phyloP scores from a whole-genome alignment of 2,329 filamentous ascomycete genomes.

The Botrytis aclada region DNA sequence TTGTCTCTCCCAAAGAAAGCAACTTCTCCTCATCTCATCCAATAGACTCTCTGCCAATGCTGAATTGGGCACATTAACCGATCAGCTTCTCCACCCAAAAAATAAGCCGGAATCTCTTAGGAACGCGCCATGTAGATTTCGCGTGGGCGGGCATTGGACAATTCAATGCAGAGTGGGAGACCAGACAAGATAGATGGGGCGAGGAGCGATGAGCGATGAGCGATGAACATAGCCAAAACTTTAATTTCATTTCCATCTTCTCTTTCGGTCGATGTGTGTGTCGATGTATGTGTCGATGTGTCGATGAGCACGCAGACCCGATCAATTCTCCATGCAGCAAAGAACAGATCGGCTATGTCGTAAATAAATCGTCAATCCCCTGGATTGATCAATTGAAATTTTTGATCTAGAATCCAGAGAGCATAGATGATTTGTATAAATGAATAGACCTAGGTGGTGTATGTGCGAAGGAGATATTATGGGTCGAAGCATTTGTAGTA shows the following conservation, averaged over 20 bases:
- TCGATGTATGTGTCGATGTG: no score
- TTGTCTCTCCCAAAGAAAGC: background rate
- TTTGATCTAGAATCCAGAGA: background rate
- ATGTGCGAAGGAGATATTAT: background rate
- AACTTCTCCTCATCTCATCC: background rate
- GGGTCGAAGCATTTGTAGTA: background rate
- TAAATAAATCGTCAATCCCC: background rate
- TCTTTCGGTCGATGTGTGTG: background rate
- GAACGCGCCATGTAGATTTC: slow-evolving; percentile 7
- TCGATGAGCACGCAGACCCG: background rate
- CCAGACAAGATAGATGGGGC: background rate
- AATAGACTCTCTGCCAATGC: background rate
- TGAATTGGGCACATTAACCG: background rate
- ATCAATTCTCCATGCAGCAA: background rate
- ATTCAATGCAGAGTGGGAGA: background rate
- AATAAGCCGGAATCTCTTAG: background rate
- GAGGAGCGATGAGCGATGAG: background rate
- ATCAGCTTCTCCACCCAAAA: slow-evolving; percentile 9
- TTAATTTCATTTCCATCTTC: background rate
- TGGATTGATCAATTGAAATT: background rate
- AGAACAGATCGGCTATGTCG: background rate
- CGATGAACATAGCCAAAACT: background rate
- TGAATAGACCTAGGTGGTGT: background rate
- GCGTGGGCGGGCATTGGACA: background rate
- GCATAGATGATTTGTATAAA: background rate